A percentile compares a stretch with the other conserved stretches of the same genome.
Conservation (phyloP, 495 filamentous ascomycete genomes). For the Hyaloscypha finlandica region DNA sequence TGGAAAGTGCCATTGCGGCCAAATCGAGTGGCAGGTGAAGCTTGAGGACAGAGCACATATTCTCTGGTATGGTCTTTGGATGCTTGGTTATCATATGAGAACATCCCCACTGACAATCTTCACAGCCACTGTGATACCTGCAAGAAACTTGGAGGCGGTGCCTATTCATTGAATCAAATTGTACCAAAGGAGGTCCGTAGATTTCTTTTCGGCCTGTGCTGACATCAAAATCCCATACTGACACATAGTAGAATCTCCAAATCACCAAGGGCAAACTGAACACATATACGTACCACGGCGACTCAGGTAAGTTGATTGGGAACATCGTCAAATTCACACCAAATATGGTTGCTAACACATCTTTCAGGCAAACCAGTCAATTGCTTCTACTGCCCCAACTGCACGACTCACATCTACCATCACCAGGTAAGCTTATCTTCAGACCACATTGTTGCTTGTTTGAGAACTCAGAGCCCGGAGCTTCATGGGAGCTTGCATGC, state of each 20-base stretch:
- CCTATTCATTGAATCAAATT: constrained; percentile 51
- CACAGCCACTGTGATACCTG: constrained; percentile 54
- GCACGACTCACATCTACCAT: constrained; percentile 49
- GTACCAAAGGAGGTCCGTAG: not conserved
- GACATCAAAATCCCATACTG: constrained; percentile 33
- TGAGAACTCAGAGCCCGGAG: too few species aligned
- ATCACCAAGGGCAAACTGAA: constrained; percentile 50
- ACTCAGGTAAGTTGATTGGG: constrained; percentile 38
- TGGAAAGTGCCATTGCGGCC: constrained; percentile 54
- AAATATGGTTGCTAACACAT: constrained; percentile 9
- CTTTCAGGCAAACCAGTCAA: constrained; percentile 47
- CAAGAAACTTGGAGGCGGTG: constrained; percentile 47
- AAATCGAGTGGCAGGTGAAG: constrained; percentile 48
- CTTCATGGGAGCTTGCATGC: too few species aligned
- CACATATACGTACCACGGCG: constrained; percentile 51
- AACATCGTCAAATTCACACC: not conserved
- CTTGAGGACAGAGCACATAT: constrained; percentile 46
- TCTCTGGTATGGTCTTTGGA: constrained; percentile 43
- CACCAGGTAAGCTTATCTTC: constrained; percentile 37
- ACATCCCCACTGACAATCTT: not conserved
- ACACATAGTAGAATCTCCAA: constrained; percentile 38
- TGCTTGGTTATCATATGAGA: not conserved
- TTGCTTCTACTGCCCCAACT: constrained; percentile 57
- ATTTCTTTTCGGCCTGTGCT: not conserved
- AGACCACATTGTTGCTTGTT: too few species aligned